These are phyloP conservation scores for Sordaria brevicollis DNA, from an alignment of 495 filamentous ascomycete species.

Conservation along the genomic window DNA sequence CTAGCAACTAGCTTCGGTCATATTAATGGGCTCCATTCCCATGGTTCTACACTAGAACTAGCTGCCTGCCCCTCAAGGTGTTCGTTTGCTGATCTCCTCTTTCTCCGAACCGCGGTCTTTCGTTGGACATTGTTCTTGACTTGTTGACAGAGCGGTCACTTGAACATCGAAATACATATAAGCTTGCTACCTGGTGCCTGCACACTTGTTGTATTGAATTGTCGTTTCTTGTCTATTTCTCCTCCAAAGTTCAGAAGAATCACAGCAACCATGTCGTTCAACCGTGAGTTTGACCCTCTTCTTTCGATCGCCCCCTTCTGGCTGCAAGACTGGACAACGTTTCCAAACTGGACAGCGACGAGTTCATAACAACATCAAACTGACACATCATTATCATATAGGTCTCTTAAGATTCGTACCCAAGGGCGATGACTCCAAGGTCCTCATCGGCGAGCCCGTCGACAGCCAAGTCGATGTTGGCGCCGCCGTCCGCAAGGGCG, in stretches of 20 bases:
- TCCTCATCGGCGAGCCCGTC: constrained; percentile 48
- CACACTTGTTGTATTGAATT: neutral
- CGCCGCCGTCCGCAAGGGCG: constrained; percentile 40
- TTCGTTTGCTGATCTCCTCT: neutral
- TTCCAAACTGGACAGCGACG: neutral
- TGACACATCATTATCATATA: constrained; percentile 6
- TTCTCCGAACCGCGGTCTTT: neutral
- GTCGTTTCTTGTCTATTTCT: neutral
- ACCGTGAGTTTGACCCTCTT: neutral
- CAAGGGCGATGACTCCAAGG: constrained; percentile 36
- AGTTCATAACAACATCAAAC: neutral
- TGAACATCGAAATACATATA: neutral
- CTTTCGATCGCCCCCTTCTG: neutral
- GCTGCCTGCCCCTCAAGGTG: neutral
- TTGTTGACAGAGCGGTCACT: neutral
- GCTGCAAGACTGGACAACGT: neutral
- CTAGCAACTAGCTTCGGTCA: neutral
- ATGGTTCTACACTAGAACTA: too few species aligned
- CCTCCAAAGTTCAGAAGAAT: neutral
- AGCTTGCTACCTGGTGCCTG: neutral
- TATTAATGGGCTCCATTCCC: neutral
- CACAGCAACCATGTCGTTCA: neutral
- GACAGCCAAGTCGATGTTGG: constrained; percentile 44
- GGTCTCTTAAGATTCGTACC: constrained; percentile 52
- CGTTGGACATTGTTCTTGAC: neutral